Percentiles rank a stretch among this genome's conserved stretches.
Evolutionary conservation across 2,329 filamentous ascomycete genomes (phyloP).

Genomic region (Dichotomopilus funicola): DNA sequence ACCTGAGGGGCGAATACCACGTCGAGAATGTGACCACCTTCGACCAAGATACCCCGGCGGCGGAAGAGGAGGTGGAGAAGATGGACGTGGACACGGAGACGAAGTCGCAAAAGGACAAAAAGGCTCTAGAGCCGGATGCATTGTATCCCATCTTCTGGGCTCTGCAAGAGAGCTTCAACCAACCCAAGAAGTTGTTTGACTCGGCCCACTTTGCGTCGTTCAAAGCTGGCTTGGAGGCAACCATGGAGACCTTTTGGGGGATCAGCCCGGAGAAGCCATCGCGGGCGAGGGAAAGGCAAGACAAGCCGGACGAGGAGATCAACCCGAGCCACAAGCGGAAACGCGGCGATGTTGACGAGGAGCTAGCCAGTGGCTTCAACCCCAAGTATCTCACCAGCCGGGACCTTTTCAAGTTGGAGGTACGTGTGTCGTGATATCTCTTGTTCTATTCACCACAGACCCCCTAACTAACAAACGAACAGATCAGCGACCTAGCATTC

Average conservation of each 20-base stretch:
- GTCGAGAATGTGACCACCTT: conserved; percentile 88
- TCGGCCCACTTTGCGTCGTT: conserved; percentile 68
- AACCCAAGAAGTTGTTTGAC: conserved; percentile 78
- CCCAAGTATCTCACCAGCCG: conserved; percentile 97
- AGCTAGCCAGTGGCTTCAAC: conserved; percentile 73
- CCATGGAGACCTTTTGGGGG: conserved; percentile 48
- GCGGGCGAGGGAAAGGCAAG: conserved; percentile 33
- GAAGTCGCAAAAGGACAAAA: conserved; percentile 35
- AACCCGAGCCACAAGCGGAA: conserved; percentile 67
- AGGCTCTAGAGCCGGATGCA: conserved; percentile 55
- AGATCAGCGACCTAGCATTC: conserved; percentile 92
- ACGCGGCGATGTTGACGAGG: conserved; percentile 52
- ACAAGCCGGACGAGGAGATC: conserved; percentile 51
- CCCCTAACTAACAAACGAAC: conserved; percentile 4
- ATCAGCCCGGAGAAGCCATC: conserved; percentile 44
- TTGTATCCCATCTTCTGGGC: conserved; percentile 94
- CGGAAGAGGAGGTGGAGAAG: conserved; percentile 36
- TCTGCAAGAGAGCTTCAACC: conserved; percentile 83
- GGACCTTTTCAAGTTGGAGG: conserved; percentile 92
- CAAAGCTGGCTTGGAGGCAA: conserved; percentile 66
- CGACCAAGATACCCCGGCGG: conserved; percentile 48
- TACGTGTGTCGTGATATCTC: conserved; percentile 33
- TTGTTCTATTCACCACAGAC: too few species aligned
- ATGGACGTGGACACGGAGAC: conserved; percentile 61
- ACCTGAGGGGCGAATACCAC: conserved; percentile 91